Percentiles rank a stretch among this genome's conserved stretches.
phyloP scores from a whole-genome alignment of 2,329 filamentous ascomycete genomes.

The Capronia epimyces region DNA sequence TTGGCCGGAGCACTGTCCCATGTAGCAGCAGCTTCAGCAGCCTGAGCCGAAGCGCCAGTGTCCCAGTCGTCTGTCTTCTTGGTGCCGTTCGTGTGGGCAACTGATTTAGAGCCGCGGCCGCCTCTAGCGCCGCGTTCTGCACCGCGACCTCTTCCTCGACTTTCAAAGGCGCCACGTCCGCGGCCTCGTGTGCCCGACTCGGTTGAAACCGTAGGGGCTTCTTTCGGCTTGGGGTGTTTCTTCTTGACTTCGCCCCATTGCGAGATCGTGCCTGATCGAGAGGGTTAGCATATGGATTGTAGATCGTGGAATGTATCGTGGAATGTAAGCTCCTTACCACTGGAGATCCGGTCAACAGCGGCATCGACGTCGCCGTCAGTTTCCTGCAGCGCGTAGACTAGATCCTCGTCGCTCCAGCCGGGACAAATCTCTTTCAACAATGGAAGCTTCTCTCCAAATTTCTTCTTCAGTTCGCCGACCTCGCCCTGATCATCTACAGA shows the following conservation, averaged over 20 bases:
- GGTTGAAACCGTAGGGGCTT: conserved; percentile 35
- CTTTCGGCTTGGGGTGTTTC: conserved; percentile 48
- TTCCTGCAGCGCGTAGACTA: conserved; percentile 89
- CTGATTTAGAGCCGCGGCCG: conserved; percentile 43
- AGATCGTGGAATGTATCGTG: neutral
- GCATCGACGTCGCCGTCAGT: conserved; percentile 46
- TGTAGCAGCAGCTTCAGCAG: conserved; percentile 29
- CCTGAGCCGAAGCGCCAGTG: conserved; percentile 15
- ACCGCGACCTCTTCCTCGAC: conserved; percentile 44
- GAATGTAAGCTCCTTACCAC: conserved; percentile 38
- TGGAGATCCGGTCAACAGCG: conserved; percentile 48
- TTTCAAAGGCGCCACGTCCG: conserved; percentile 45
- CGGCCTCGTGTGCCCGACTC: conserved; percentile 38
- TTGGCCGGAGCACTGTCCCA: conserved; percentile 30
- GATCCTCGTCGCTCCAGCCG: conserved; percentile 91
- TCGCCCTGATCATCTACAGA: conserved; percentile 78
- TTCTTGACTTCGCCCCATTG: conserved; percentile 52
- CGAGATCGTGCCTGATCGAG: conserved; percentile 43
- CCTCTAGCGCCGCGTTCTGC: conserved; percentile 41
- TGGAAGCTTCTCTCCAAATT: conserved; percentile 71
- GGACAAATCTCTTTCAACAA: conserved; percentile 90
- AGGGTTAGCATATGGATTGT: neutral
- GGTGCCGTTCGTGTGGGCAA: conserved; percentile 41
- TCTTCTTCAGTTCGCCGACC: conserved; percentile 84
- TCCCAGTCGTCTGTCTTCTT: conserved; percentile 30